phyloP scores from a whole-genome alignment of 257 asterid species.

The Rhazya stricta region DNA sequence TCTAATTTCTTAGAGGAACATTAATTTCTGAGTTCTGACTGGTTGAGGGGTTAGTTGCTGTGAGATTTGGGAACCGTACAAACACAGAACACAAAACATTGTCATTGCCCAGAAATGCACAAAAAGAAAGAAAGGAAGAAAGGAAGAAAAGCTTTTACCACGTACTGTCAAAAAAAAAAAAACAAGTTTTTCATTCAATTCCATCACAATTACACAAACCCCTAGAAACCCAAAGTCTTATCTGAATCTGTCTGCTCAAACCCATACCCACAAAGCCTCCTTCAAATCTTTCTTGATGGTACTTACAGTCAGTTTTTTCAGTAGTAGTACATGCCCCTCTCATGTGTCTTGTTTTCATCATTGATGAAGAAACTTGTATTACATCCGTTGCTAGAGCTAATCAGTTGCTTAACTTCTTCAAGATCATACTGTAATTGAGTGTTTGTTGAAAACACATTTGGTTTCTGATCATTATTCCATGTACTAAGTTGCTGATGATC shows the following conservation, averaged over 20 bases:
- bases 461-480: slow-evolving; percentile 23
- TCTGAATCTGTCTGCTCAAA: slow-evolving; percentile 17
- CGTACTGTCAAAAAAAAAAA: slow-evolving; percentile 32
- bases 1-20: slow-evolving; percentile 9
- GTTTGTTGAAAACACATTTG: slow-evolving; percentile 20
- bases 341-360: slow-evolving; percentile 55
- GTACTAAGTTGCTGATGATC: slow-evolving; percentile 12
- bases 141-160: slow-evolving; percentile 22
- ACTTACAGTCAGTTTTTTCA: slow-evolving; percentile 34
- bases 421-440: slow-evolving; percentile 39
- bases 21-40: slow-evolving; percentile 23
- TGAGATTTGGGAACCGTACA: slow-evolving; percentile 26
- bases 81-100: slow-evolving; percentile 12
- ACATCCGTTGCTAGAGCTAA: slow-evolving; percentile 22
- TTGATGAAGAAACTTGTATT: slow-evolving; percentile 24
- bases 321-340: slow-evolving; percentile 38
- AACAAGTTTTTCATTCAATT: slow-evolving; percentile 15
- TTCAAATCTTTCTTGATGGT: slow-evolving; percentile 39
- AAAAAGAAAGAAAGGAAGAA: slow-evolving; percentile 10
- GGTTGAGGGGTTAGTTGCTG: slow-evolving; percentile 8
- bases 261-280: slow-evolving; percentile 28
- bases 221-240: slow-evolving; percentile 32
- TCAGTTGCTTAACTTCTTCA: slow-evolving; percentile 58
- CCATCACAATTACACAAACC: slow-evolving; percentile 43
- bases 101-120: slow-evolving; percentile 29